Conservation (phyloP, 345 rosid genomes). For the Kandelia obovata region DNA sequence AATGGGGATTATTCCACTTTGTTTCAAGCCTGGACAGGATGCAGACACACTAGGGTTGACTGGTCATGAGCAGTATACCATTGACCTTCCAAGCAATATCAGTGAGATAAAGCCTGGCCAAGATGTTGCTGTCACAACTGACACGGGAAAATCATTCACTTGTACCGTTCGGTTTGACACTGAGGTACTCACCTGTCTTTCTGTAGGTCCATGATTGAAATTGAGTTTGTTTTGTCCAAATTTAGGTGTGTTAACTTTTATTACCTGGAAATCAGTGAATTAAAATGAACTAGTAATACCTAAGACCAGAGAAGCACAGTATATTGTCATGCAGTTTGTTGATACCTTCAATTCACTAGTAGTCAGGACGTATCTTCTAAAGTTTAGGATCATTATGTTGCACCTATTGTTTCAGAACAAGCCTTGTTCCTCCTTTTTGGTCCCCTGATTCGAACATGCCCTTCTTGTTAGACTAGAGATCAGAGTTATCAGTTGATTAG, state of each 20-base stretch:
- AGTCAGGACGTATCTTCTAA: too few species aligned
- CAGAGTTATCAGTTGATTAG: too few species aligned
- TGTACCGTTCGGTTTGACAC: constrained; percentile 96
- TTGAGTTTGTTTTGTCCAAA: background rate
- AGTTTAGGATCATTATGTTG: too few species aligned
- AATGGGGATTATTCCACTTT: constrained; percentile 95
- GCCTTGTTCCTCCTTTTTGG: too few species aligned
- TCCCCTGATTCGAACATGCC: too few species aligned
- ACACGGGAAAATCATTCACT: constrained; percentile 79
- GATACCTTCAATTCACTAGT: too few species aligned
- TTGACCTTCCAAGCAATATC: constrained; percentile 74
- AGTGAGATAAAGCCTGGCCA: constrained; percentile 87
- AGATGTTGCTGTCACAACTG: constrained; percentile 80
- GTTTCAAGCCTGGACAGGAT: constrained; percentile 91
- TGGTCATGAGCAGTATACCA: constrained; percentile 81
- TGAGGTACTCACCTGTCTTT: constrained; percentile 48
- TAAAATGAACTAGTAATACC: background rate
- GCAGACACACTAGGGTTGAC: constrained; percentile 83
- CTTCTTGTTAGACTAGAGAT: too few species aligned
- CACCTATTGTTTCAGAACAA: too few species aligned
- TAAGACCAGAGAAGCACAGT: too few species aligned
- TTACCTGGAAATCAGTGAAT: background rate
- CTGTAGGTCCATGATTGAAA: background rate
- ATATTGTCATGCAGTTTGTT: too few species aligned
- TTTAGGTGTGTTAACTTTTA: background rate